Evolutionary conservation across 768 basidiomycete species (phyloP), one percentile per base, ranked within the genome.

Genomic region (Termitomyces sp.): DNA sequence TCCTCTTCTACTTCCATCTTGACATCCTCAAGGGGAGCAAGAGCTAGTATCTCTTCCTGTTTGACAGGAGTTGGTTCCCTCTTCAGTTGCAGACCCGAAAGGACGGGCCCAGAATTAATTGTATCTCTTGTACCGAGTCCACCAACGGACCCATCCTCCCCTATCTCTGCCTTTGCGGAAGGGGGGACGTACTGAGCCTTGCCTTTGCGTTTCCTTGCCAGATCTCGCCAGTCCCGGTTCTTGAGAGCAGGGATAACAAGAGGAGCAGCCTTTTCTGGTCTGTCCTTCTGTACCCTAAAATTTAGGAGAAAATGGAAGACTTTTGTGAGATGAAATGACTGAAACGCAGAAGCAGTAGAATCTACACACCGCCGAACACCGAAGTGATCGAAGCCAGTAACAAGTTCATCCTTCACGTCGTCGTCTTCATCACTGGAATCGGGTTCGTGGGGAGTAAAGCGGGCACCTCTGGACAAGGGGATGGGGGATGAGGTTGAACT

Each of bases 221-320:
- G 71, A 51, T 85, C 88, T 42, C 92, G 77, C 96, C 96, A 99
- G 67, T 99, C 95, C 28, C 84, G 81, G 65, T 98, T 96, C 63
- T 92, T 76, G 45, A 91, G 75, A 1, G 92, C 77, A 15, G 95
- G 86, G 45, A 99, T 98, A 38, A 97, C 84, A 9, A 97, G 79
- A 0, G 90, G 90, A 4, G 75, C 81, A 41, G 81, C 67, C 11
- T 78, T 71, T 50, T 68, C 75, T 59, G 76, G 76, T 42, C 73
- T 78, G 54, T 76, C 73, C 55, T 75, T 77, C 60, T 73, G 71
- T 31, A 79, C 63, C 54, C 80, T 85, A 63, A 50, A 62, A 64
- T 54, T 50, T 57, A 55, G 56, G 61, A 59, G 54, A 61, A 56
- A 56, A 65, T 58, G 54, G 54, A 64, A 60, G 60, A 62, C 87